Base-by-base conservation (phyloP, 192 early-diverging fungal genomes). In the Backusella parvicylindrica region DNA sequence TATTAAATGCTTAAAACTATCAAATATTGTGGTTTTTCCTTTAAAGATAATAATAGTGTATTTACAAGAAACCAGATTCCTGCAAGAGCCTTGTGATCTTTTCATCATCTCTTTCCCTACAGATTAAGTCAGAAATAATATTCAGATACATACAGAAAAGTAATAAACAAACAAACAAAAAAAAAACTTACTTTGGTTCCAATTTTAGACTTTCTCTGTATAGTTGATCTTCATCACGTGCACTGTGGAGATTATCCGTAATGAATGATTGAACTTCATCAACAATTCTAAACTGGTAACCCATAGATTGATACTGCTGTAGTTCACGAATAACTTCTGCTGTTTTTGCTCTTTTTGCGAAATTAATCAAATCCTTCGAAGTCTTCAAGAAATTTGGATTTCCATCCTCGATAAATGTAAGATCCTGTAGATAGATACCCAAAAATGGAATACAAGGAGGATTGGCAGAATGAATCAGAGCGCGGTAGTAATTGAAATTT, bases 391-490 rank as follows among this genome's bases (percentile, higher is more conserved):
- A 84, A 77, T 96, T 89, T 23, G 92, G 86, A 79, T 96, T 97
- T 35, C 96, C 95, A 70, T 98, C 96, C 76, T 97, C 93, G 50
- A 97, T 93, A 84, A 98, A 96, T 21, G 95, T 95, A 77, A 98
- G 81, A 80, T 98, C 97, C 67, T 93, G 93, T 69, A 97, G 80
- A 75, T 97, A 96, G 38, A 94, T 80, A 63, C 88, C 88, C 32
- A 89, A 70, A 79, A 98, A 98, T 0, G 97, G 93, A 30, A 95
- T 91, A 70, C 91, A 92, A 0, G 93, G 93, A 49, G 93, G 93
- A 75, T 96, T 95, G 71, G 88, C 89, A 6, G 90, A 92, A 72
- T 95, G 92, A 38, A 98, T 85, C 64, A 92, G 87, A 28, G 91
- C 89, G 74, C 96, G 92, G 82, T 98, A 98, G 40, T 86, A 85